These are phyloP conservation scores for Colletotrichum tropicale DNA, from an alignment of 2,329 filamentous ascomycete genomes.

Conservation along the genomic window DNA sequence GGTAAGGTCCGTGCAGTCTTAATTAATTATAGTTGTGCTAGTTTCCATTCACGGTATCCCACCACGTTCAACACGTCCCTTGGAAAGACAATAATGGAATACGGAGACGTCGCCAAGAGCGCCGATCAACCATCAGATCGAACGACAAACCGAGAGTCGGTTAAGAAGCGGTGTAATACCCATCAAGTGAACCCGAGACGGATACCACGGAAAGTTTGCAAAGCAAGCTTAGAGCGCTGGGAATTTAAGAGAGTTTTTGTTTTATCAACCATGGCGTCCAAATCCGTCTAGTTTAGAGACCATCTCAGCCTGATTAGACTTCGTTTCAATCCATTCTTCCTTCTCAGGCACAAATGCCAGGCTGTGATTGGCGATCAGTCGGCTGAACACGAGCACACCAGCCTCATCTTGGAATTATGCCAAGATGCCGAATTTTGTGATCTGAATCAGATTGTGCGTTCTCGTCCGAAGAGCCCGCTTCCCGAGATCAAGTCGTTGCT, in stretches of 20 bases:
- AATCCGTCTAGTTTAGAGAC: fast-evolving
- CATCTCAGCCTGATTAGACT: neutral
- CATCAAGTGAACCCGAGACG: neutral
- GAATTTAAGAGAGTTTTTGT: neutral
- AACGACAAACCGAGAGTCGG: neutral
- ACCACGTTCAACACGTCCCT: neutral
- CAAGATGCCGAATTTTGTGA: neutral
- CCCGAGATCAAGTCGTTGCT: fast-evolving
- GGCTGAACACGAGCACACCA: neutral
- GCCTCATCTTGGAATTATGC: neutral
- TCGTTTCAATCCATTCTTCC: neutral
- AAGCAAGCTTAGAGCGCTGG: neutral
- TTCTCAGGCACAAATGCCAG: neutral
- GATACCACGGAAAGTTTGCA: neutral
- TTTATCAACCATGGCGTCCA: neutral
- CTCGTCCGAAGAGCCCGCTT: neutral
- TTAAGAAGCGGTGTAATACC: neutral
- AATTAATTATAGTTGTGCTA: neutral
- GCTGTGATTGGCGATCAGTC: neutral
- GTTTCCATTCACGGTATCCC: neutral
- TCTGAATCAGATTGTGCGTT: fast-evolving
- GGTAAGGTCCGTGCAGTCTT: neutral
- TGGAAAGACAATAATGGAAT: neutral
- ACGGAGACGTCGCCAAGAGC: neutral
- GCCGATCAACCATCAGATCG: neutral